phyloP scores from a whole-genome alignment of 352 stramenopile genomes.

The Pythium vanterpoolii region DNA sequence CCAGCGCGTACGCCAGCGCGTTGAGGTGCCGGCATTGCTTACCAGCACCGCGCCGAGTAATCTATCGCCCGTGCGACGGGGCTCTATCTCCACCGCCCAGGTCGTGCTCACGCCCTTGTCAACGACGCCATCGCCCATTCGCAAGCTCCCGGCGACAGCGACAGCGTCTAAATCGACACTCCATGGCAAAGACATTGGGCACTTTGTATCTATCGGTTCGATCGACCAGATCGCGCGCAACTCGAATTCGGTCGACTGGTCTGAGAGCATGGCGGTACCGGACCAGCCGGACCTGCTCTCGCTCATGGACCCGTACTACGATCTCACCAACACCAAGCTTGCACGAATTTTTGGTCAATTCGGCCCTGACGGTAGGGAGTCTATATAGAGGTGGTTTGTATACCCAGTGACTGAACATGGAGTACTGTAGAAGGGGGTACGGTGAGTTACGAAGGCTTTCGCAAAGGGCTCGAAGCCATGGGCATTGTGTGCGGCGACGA shows the following conservation, averaged over 20 bases:
- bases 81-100: background rate
- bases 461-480: slow-evolving; percentile 67
- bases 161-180: slow-evolving; percentile 30
- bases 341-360: slow-evolving; percentile 69
- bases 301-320: slow-evolving; percentile 83
- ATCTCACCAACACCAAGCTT: slow-evolving; percentile 73
- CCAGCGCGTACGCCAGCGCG: slow-evolving; percentile 4
- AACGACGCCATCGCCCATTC: background rate
- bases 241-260: slow-evolving; percentile 57
- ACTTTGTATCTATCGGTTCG: slow-evolving; percentile 56
- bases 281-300: slow-evolving; percentile 53
- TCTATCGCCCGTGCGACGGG: slow-evolving; percentile 5
- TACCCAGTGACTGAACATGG: too few species aligned
- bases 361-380: slow-evolving; percentile 46
- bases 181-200: slow-evolving; percentile 61
- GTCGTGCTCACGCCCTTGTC: slow-evolving; percentile 19
- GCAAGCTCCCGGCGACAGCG: background rate
- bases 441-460: slow-evolving; percentile 75
- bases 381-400: too few species aligned
- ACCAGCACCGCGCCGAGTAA: background rate
- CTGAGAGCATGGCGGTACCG: slow-evolving; percentile 39
- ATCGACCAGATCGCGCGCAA: slow-evolving; percentile 38
- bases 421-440: slow-evolving; percentile 36
- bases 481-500: slow-evolving; percentile 66
- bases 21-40: slow-evolving; percentile 9